Base-by-base conservation (phyloP, 2,329 filamentous ascomycete genomes). In the Ophiostoma sp. region DNA sequence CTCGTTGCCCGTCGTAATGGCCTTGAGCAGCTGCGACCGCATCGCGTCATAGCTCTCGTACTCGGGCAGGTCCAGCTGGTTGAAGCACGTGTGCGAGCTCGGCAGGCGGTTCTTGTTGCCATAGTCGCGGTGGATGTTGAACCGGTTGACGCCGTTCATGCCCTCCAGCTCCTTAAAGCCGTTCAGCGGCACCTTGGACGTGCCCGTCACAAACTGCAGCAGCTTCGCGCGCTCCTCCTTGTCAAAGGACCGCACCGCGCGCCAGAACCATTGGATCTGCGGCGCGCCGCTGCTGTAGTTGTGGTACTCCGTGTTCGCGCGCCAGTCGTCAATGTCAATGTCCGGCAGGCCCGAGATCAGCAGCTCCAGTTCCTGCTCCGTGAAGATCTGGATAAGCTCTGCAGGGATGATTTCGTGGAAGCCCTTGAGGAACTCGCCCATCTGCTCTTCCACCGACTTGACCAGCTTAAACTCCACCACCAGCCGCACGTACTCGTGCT, bases 231-330 rank as follows among this genome's bases (percentile, higher is more conserved):
- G 91, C 80, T 99, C 96, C 81, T 99, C 96, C 81, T 98, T 98
- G 82, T 98, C 96, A 76, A 97, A 99, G 4, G 93, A 97, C 74
- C 95, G 89, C 60, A 99, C 88, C 40, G 95, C 95, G 75, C 96
- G 90, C 95, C 95, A 99, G 87, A 99, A 99, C 95, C 95, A 99
- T 78, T 98, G 93, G 70, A 99, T 97, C 77, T 99, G 96, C 62
- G 92, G 91, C 3, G 95, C 97, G 0, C 93, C 94, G 44, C 92
- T 89, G 4, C 87, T 92, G 81, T 99, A 99, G 79, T 98, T 98
- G 79, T 98, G 94, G 75, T 99, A 98, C 76, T 99, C 96, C 2
- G 94, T 96, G 79, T 97, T 97, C 80, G 91, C 93, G 85, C 97
- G 97, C 95, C 95, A 99, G 80, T 99, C 95, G 75, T 99, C 95